phyloP scores from a whole-genome alignment of 768 basidiomycete species.

The Podaxis sp. region DNA sequence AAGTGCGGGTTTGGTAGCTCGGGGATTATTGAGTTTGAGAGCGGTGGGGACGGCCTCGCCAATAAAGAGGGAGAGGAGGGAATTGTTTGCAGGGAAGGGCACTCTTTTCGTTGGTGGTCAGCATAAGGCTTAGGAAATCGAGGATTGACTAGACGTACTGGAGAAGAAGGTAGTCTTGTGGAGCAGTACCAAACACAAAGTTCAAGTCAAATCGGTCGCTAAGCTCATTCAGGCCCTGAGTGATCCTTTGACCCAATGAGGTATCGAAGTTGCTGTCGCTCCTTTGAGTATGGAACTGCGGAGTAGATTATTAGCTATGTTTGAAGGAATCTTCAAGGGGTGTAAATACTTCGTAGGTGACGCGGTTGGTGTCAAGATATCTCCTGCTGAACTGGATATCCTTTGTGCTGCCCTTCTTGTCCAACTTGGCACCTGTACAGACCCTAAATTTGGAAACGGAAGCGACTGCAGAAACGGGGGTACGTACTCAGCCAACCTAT shows the following conservation, averaged over 20 bases:
- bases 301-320: slow-evolving; percentile 5
- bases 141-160: slow-evolving; percentile 38
- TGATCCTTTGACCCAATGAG: slow-evolving; percentile 47
- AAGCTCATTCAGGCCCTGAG: slow-evolving; percentile 51
- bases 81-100: slow-evolving; percentile 62
- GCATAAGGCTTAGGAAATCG: not conserved
- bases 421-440: slow-evolving; percentile 47
- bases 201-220: slow-evolving; percentile 61
- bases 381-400: slow-evolving; percentile 66
- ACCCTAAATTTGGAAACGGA: not conserved
- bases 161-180: slow-evolving; percentile 69
- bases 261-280: slow-evolving; percentile 67
- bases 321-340: not conserved
- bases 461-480: not conserved
- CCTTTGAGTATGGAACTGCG: slow-evolving; percentile 63
- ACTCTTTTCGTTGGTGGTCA: slow-evolving; percentile 35
- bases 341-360: slow-evolving; percentile 62
- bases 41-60: slow-evolving; percentile 55
- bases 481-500: slow-evolving; percentile 65
- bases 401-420: slow-evolving; percentile 35
- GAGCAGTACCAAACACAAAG: slow-evolving; percentile 67
- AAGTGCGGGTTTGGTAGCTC: slow-evolving; percentile 57
- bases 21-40: slow-evolving; percentile 62
- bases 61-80: slow-evolving; percentile 59
- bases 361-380: slow-evolving; percentile 79